Percentiles rank a stretch among this genome's conserved stretches.
phyloP scores from a whole-genome alignment of 1,284 basidiomycete species.

The Cryptococcus sp. region DNA sequence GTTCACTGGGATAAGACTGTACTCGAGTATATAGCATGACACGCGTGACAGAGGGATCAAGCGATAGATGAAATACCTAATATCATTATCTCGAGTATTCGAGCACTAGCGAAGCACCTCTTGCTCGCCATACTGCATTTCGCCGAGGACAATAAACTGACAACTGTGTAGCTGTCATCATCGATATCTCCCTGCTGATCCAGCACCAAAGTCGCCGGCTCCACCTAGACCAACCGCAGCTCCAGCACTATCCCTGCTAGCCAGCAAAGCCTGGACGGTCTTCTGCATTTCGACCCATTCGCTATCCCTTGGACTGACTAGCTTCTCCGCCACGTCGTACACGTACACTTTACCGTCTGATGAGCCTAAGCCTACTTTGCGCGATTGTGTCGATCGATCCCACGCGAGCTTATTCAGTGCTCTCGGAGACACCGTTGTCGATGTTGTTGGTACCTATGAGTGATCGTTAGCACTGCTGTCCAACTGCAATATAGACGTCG shows the following conservation, averaged over 20 bases:
- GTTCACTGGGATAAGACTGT: constrained; percentile 33
- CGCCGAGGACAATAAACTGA: no score
- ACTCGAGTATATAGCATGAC: background rate
- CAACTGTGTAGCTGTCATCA: background rate
- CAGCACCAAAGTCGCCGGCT: background rate
- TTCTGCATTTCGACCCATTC: constrained; percentile 90
- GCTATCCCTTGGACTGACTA: constrained; percentile 69
- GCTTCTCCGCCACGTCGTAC: constrained; percentile 91
- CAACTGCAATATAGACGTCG: background rate
- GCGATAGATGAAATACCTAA: no score
- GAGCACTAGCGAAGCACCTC: no score
- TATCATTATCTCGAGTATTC: no score
- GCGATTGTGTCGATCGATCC: constrained; percentile 71
- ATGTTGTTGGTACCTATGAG: constrained; percentile 43
- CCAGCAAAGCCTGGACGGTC: constrained; percentile 57
- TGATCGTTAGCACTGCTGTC: background rate
- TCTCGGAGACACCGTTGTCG: constrained; percentile 59
- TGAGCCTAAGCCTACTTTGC: constrained; percentile 81
- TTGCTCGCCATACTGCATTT: no score
- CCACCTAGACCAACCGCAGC: background rate
- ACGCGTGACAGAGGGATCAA: background rate
- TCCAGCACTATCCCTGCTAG: constrained; percentile 11
- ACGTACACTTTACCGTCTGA: constrained; percentile 91
- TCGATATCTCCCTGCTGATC: no score
- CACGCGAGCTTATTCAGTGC: constrained; percentile 95